These are phyloP conservation scores for Symbiodinium pilosum DNA, from an alignment of 73 alveolate genomes.

Conservation along the genomic window DNA sequence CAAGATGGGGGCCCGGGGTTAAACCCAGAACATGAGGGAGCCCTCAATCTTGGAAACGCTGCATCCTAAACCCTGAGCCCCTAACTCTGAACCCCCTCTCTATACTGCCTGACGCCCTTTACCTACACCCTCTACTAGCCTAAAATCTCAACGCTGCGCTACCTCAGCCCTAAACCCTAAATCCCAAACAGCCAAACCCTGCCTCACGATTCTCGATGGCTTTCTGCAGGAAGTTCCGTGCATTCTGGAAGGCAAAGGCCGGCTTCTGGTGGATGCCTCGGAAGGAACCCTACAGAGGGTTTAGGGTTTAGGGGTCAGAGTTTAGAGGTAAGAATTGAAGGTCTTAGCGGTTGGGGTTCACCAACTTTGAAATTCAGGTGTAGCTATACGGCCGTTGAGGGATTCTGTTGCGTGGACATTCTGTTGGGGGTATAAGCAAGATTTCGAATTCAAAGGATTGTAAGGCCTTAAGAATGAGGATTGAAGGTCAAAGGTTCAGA, in stretches of 20 bases:
- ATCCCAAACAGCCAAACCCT: neutral
- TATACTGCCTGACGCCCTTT: no score
- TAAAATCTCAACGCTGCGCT: no score
- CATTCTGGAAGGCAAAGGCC: constrained; percentile 64
- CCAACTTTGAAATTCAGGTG: neutral
- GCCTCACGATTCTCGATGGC: constrained; percentile 46
- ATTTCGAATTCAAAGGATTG: no score
- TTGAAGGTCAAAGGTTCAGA: neutral
- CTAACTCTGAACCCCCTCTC: neutral
- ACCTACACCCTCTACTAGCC: no score
- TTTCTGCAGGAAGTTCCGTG: constrained; percentile 44
- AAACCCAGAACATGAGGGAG: no score
- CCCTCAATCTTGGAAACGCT: no score
- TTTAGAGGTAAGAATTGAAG: neutral
- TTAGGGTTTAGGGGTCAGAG: neutral
- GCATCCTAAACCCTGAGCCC: neutral
- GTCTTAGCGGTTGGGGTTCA: neutral
- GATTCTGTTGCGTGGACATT: no score
- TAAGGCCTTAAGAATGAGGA: neutral
- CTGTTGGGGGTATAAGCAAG: no score
- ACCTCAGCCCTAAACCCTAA: neutral
- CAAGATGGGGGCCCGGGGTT: no score
- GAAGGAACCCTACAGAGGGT: no score
- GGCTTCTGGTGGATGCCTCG: constrained; percentile 66
- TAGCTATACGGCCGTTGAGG: no score